Evolutionary conservation across 108 stramenopile genomes (phyloP), one percentile per base, ranked within the genome.

Genomic region (Nannochloropsis oceanica): DNA sequence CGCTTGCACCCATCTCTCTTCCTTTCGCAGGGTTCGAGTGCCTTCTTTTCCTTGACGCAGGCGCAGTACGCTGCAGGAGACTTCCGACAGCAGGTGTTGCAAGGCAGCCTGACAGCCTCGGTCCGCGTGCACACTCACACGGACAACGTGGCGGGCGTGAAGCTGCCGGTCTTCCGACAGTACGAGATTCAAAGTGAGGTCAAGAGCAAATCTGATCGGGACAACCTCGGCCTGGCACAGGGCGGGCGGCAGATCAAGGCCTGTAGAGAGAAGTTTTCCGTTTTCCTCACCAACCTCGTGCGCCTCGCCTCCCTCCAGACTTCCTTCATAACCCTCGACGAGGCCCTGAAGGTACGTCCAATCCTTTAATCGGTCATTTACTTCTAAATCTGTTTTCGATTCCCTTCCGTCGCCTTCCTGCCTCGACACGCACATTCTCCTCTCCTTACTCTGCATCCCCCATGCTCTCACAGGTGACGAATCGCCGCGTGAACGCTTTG

Each of bases 11-110:
- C 34, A 34, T 34, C 34, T 34, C 34, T 34, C 34, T 34, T 34
- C 24, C 20, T 27, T 11, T 73, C 14, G 22, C 84, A 42, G 84
- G 34, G 26, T 12, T 22, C 25, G 42, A 25, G 20, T 8, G 95
- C 98, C 13, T 98, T 95, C 86, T 98, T 98, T 91, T 94, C 93
- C 42, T 85, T 98, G 81, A 98, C 98, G 12, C 95, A 96, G 84
- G 96, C 96, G n/a, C 95, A 97, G 90, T 97, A 98, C 88, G 98
- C 96, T 42, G 98, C 96, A 18, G 98, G 98, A 20, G 96, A 96
- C 92, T 98, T 98, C 91, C 94, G 96, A 86, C 94, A 93, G 84
- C 96, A 96, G 92, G 95, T 98, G 26, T 89, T 95, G 27, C 95
- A 95, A 85, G 95, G 95, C 79, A 88, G 90, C 86, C 93, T 96